Conservation (phyloP, 805 yeast species). For the Metschnikowia matae region DNA sequence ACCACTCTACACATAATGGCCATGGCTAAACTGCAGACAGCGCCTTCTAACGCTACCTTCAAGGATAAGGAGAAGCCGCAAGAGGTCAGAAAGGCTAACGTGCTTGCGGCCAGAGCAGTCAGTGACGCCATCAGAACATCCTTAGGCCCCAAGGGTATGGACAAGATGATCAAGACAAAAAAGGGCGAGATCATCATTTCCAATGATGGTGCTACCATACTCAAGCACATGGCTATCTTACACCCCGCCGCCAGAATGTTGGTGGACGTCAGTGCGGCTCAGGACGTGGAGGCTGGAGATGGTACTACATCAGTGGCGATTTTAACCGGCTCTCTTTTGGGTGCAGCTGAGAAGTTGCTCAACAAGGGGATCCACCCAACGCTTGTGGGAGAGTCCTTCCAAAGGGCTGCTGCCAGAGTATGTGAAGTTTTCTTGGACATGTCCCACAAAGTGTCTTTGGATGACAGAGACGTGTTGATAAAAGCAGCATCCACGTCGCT, state of each 20-base stretch:
- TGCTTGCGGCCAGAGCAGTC: conserved; percentile 89
- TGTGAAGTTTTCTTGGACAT: conserved; percentile 78
- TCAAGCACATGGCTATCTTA: conserved; percentile 95
- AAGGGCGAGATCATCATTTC: conserved; percentile 91
- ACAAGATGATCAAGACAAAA: conserved; percentile 94
- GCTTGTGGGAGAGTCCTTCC: conserved; percentile 88
- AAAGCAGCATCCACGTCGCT: conserved; percentile 94
- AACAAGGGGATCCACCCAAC: conserved; percentile 95
- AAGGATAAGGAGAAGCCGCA: conserved; percentile 92
- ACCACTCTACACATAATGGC: conserved; percentile 13
- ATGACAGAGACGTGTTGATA: conserved; percentile 76
- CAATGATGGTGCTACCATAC: conserved; percentile 96
- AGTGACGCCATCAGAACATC: conserved; percentile 95
- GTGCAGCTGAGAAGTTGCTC: conserved; percentile 89
- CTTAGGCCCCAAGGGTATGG: conserved; percentile 99
- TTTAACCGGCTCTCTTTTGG: conserved; percentile 87
- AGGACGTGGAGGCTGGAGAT: conserved; percentile 99
- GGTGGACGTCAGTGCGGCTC: conserved; percentile 96
- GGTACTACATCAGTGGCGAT: conserved; percentile 98
- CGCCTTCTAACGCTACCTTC: conserved; percentile 80
- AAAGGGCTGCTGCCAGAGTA: conserved; percentile 79
- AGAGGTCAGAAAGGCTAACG: conserved; percentile 86
- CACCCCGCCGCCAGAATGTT: conserved; percentile 98
- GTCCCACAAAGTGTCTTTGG: conserved; percentile 75
- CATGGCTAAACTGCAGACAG: conserved; percentile 14